phyloP scores from a whole-genome alignment of 2,329 filamentous ascomycete species.

The Aspergillus pseudotamarii region DNA sequence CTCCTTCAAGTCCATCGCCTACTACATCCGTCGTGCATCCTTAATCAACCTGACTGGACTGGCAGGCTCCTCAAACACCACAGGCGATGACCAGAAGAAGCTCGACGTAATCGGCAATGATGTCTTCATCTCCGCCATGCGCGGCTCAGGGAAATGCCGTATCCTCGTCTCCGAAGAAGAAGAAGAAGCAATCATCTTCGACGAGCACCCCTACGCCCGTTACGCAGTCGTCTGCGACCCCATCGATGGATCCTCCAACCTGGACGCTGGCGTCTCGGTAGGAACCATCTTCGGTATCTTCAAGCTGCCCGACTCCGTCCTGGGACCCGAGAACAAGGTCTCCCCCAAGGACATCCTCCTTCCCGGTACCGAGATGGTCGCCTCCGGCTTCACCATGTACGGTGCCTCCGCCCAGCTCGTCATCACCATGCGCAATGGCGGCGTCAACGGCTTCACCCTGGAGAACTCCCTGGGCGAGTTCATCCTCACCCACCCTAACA shows the following conservation, averaged over 20 bases:
- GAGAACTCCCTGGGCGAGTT: conserved; percentile 97
- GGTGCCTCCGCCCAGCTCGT: conserved; percentile 95
- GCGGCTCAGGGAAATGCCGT: conserved; percentile 84
- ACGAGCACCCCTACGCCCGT: conserved; percentile 70
- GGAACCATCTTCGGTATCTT: conserved; percentile 97
- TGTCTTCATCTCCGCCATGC: conserved; percentile 94
- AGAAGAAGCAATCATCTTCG: conserved; percentile 87
- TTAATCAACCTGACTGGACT: conserved; percentile 95
- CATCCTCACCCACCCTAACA: conserved; percentile 94
- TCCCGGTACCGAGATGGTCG: conserved; percentile 87
- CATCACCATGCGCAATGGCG: conserved; percentile 91
- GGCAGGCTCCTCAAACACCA: conserved; percentile 90
- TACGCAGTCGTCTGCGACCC: conserved; percentile 98
- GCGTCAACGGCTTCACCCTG: conserved; percentile 96
- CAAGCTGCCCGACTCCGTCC: conserved; percentile 73
- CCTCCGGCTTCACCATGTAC: conserved; percentile 99
- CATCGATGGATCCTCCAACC: conserved; percentile 95
- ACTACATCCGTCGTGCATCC: conserved; percentile 96
- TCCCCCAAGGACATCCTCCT: conserved; percentile 73
- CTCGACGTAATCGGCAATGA: conserved; percentile 99
- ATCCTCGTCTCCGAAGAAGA: conserved; percentile 98
- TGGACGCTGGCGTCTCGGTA: conserved; percentile 96
- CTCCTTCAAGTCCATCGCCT: conserved; percentile 99
- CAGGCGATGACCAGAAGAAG: conserved; percentile 99
- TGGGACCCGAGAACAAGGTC: conserved; percentile 59